Conservation (phyloP, 1,139 yeast genomes). For the Yamadazyma triangularis region DNA sequence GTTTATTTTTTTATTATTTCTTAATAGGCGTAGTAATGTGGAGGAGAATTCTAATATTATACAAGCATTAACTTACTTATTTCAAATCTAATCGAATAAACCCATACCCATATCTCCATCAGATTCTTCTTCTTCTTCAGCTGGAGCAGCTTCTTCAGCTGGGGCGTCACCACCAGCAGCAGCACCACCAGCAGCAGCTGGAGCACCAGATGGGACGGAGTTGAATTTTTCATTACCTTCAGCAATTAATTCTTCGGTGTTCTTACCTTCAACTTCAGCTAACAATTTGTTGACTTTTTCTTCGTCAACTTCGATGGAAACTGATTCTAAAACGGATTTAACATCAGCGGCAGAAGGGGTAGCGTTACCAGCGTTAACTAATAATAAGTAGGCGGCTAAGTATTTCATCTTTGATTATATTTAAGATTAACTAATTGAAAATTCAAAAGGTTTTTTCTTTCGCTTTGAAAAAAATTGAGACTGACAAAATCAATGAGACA, state of each 20-base stretch:
- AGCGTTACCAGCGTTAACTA: conserved; percentile 63
- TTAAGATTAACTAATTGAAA: neutral
- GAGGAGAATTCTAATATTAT: conserved; percentile 5
- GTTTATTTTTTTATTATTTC: neutral
- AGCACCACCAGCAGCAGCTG: conserved; percentile 73
- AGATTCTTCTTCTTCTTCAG: conserved; percentile 55
- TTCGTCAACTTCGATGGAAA: conserved; percentile 94
- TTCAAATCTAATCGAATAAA: conserved; percentile 41
- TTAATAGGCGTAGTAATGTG: no score
- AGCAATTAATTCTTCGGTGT: conserved; percentile 86
- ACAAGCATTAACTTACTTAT: conserved; percentile 4
- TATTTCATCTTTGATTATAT: conserved; percentile 39
- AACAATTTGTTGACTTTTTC: conserved; percentile 81
- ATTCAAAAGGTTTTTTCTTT: neutral
- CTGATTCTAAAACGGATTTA: conserved; percentile 84
- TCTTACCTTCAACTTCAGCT: conserved; percentile 92
- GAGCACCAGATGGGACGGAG: conserved; percentile 97
- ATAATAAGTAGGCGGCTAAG: conserved; percentile 67
- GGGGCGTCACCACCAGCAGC: conserved; percentile 67
- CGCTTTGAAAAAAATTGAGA: neutral
- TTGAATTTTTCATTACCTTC: conserved; percentile 96
- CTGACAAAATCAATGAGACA: neutral
- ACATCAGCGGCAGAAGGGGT: conserved; percentile 92
- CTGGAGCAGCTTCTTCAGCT: conserved; percentile 71
- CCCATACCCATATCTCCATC: conserved; percentile 52